phyloP scores from a whole-genome alignment of 805 yeast genomes.

The Pichia sporocuriosa region DNA sequence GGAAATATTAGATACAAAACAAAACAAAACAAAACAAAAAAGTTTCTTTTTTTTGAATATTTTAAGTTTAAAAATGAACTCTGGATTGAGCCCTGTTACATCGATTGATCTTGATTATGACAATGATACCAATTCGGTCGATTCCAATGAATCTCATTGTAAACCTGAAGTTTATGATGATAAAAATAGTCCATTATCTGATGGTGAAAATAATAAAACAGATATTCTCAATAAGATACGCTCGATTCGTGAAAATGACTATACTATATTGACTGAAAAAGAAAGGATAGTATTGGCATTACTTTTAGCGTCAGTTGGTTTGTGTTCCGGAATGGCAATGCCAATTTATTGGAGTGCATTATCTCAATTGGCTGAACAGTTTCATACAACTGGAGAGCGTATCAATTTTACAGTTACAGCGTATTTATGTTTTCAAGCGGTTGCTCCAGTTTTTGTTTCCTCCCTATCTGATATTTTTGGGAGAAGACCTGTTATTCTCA shows the following conservation, averaged over 20 bases:
- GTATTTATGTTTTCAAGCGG: conserved; percentile 69
- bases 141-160: too few relatives aligned
- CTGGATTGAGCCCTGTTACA: too few relatives aligned
- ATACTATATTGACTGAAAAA: conserved; percentile 37
- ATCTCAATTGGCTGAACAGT: conserved; percentile 46
- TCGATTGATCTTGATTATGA: too few relatives aligned
- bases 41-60: too few relatives aligned
- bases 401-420: conserved; percentile 71
- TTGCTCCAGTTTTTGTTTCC: conserved; percentile 65
- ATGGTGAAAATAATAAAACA: conserved; percentile 3
- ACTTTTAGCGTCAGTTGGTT: conserved; percentile 41
- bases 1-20: too few relatives aligned
- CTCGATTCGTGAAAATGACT: conserved; percentile 21
- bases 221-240: not conserved
- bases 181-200: not conserved
- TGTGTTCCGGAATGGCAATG: conserved; percentile 65
- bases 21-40: too few relatives aligned
- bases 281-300: conserved; percentile 38
- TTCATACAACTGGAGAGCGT: conserved; percentile 47
- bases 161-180: too few relatives aligned
- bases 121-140: too few relatives aligned
- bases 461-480: conserved; percentile 66
- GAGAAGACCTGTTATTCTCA: conserved; percentile 58
- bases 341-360: conserved; percentile 81
- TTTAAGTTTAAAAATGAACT: too few relatives aligned